Conservation (phyloP, 2,329 filamentous ascomycete species). For the Esteya vermicola region DNA sequence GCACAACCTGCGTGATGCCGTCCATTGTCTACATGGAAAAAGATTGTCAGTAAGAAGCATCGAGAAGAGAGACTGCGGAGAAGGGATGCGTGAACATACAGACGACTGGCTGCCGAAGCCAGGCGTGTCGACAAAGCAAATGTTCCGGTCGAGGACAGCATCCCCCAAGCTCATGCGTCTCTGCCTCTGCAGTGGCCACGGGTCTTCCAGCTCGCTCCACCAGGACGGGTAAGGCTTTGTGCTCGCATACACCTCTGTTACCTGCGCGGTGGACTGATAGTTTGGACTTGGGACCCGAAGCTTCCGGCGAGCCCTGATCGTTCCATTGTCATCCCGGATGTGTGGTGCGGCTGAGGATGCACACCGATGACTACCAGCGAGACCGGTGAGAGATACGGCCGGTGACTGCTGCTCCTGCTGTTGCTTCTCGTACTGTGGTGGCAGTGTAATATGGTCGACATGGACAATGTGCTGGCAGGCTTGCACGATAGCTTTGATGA, state of each 20-base stretch:
- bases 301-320: not conserved
- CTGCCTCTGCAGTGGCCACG: constrained; percentile 39
- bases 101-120: constrained; percentile 42
- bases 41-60: constrained; percentile 9
- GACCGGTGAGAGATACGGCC: too few species aligned
- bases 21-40: constrained; percentile 43
- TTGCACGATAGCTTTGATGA: constrained; percentile 80
- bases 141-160: constrained; percentile 71
- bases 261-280: constrained; percentile 23
- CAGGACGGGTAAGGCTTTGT: constrained; percentile 77
- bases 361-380: constrained; percentile 3
- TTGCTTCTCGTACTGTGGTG: constrained; percentile 8
- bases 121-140: constrained; percentile 85
- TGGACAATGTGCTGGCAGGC: constrained; percentile 86
- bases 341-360: constrained; percentile 5
- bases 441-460: constrained; percentile 49
- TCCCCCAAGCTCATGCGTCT: constrained; percentile 61
- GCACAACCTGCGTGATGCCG: constrained; percentile 43
- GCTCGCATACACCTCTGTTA: constrained; percentile 62
- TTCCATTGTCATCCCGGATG: not conserved
- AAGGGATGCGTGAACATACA: constrained; percentile 22
- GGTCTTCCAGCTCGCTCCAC: constrained; percentile 71
- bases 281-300: too few species aligned
- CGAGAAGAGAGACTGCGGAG: not conserved
- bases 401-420: too few species aligned